Conservation (phyloP, 805 yeast species). For the Wickerhamiella parazyma region DNA sequence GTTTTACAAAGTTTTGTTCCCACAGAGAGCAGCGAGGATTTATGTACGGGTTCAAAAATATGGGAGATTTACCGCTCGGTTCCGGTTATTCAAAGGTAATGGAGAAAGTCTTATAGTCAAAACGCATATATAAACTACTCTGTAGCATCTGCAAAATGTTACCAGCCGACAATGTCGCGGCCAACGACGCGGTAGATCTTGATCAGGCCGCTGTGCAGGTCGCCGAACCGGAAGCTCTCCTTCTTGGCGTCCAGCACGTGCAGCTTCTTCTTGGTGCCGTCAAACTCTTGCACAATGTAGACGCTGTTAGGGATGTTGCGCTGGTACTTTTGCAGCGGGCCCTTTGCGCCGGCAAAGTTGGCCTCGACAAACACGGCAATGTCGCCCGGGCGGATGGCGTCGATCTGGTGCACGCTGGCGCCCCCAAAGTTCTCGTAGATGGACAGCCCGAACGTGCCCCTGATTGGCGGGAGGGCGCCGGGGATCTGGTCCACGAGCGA, state of each 20-base stretch:
- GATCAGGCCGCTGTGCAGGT: slow-evolving; percentile 65
- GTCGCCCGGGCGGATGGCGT: slow-evolving; percentile 72
- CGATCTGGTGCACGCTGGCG: slow-evolving; percentile 38
- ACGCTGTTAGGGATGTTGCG: slow-evolving; percentile 46
- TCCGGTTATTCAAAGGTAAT: too few relatives aligned
- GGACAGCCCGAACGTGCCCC: slow-evolving; percentile 40
- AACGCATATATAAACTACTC: neutral
- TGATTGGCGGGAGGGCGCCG: slow-evolving; percentile 5
- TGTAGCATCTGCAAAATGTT: slow-evolving; percentile 18
- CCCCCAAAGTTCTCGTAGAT: slow-evolving; percentile 44
- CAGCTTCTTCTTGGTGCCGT: slow-evolving; percentile 42
- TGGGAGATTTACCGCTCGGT: too few relatives aligned
- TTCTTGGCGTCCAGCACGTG: slow-evolving; percentile 32
- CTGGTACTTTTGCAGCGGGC: slow-evolving; percentile 43
- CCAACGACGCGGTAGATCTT: slow-evolving; percentile 71
- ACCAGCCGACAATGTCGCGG: slow-evolving; percentile 62
- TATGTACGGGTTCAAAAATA: too few relatives aligned
- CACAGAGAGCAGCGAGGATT: too few relatives aligned
- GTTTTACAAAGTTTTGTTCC: too few relatives aligned
- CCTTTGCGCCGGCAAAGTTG: slow-evolving; percentile 51
- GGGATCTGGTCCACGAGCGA: neutral
- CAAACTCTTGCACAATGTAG: slow-evolving; percentile 57
- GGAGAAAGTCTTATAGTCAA: too few relatives aligned
- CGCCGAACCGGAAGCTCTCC: slow-evolving; percentile 53
- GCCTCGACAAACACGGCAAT: slow-evolving; percentile 64